Conservation (phyloP, 805 yeast species). For the Metschnikowia peoriensis region DNA sequence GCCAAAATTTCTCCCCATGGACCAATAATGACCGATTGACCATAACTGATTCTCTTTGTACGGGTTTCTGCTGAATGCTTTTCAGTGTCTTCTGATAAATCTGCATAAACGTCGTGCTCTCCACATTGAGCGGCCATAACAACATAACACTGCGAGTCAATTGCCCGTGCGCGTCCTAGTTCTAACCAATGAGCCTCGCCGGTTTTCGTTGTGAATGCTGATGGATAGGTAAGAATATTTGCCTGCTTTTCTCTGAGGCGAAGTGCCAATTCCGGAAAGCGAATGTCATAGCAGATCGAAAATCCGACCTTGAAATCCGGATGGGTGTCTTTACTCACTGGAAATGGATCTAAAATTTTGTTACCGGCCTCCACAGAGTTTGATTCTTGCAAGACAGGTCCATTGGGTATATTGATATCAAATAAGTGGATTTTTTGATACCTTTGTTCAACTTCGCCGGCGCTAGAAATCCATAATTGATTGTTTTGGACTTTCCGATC, state of each 20-base stretch:
- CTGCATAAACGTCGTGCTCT: slow-evolving; percentile 55
- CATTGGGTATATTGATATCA: slow-evolving; percentile 80
- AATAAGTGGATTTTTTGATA: slow-evolving; percentile 88
- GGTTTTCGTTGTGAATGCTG: slow-evolving; percentile 90
- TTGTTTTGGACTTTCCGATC: slow-evolving; percentile 58
- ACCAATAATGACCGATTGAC: slow-evolving; percentile 82
- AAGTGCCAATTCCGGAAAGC: slow-evolving; percentile 81
- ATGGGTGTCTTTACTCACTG: slow-evolving; percentile 2
- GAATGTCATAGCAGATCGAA: slow-evolving; percentile 80
- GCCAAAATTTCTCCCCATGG: slow-evolving; percentile 87
- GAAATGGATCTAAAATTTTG: slow-evolving; percentile 32
- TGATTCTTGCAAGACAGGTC: slow-evolving; percentile 78
- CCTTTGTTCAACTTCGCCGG: slow-evolving; percentile 63
- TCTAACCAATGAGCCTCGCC: slow-evolving; percentile 90
- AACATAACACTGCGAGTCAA: slow-evolving; percentile 84
- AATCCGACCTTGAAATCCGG: slow-evolving; percentile 52
- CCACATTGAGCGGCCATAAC: slow-evolving; percentile 91
- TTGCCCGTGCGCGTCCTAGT: slow-evolving; percentile 79
- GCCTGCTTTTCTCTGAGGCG: slow-evolving; percentile 65
- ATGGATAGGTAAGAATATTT: slow-evolving; percentile 74
- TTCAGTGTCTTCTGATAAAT: slow-evolving; percentile 19
- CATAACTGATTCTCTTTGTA: slow-evolving; percentile 65
- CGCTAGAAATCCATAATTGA: slow-evolving; percentile 63
- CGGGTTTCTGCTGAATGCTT: slow-evolving; percentile 15
- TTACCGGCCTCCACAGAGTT: slow-evolving; percentile 80